phyloP scores from a whole-genome alignment of 495 filamentous ascomycete species.

The Pyrenula aspistea region DNA sequence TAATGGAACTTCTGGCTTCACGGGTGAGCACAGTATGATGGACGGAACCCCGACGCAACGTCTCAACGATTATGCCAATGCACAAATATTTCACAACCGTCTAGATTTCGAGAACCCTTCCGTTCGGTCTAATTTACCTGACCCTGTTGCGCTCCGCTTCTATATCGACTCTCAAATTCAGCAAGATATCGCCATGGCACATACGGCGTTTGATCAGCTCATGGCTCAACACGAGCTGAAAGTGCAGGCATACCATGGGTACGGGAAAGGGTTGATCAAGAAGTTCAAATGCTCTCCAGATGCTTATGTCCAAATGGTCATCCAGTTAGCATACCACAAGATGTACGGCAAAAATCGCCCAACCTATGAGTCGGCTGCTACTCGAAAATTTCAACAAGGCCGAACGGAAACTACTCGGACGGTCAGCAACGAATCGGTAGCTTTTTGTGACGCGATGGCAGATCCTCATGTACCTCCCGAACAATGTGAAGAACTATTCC shows the following conservation, averaged over 20 bases:
- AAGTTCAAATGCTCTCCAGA: constrained; percentile 98
- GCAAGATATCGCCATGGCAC: constrained; percentile 62
- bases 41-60: constrained; percentile 96
- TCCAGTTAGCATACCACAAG: constrained; percentile 97
- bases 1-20: constrained; percentile 95
- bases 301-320: constrained; percentile 96
- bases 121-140: constrained; percentile 72
- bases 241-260: constrained; percentile 91
- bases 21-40: constrained; percentile 99
- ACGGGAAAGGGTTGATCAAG: constrained; percentile 98
- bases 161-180: constrained; percentile 58
- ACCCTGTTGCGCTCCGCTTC: constrained; percentile 69
- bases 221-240: constrained; percentile 83
- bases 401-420: constrained; percentile 92
- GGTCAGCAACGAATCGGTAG: constrained; percentile 84
- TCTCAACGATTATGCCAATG: constrained; percentile 86
- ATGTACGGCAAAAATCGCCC: constrained; percentile 98
- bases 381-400: constrained; percentile 87
- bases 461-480: constrained; percentile 48
- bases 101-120: constrained; percentile 68
- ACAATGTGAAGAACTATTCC: constrained; percentile 60
- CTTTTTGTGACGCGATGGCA: constrained; percentile 79
- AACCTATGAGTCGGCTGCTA: constrained; percentile 95
- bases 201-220: constrained; percentile 61
- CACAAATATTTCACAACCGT: constrained; percentile 80